phyloP scores from a whole-genome alignment of 2,329 filamentous ascomycete genomes.

The Gaeumannomyces sp. region DNA sequence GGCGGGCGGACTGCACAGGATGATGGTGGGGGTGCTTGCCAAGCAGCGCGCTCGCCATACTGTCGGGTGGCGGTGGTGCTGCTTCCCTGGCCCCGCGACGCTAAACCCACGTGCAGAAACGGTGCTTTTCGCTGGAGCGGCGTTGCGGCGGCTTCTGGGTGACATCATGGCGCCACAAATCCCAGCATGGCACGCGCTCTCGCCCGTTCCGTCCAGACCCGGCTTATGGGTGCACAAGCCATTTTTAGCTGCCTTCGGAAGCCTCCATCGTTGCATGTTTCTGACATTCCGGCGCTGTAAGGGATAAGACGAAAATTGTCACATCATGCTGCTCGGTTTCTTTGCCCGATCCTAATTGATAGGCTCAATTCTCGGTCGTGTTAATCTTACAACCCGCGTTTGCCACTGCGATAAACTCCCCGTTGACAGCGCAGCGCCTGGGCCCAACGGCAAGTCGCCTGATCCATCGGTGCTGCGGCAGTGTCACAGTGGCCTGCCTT shows the following conservation, averaged over 20 bases:
- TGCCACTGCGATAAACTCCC: background rate
- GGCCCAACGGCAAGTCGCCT: background rate
- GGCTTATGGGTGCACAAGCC: background rate
- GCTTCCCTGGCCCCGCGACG: too few species aligned
- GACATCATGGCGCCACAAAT: background rate
- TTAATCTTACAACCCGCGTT: background rate
- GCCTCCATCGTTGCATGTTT: too few species aligned
- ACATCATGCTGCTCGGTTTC: background rate
- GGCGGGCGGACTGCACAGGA: background rate
- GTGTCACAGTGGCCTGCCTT: background rate
- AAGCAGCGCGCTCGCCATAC: background rate
- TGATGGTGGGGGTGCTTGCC: background rate
- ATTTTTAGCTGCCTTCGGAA: background rate
- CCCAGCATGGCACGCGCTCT: background rate
- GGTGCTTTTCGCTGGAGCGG: background rate
- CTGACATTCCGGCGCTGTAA: background rate
- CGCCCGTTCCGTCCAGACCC: background rate
- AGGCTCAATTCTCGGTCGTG: background rate
- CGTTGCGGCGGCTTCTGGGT: background rate
- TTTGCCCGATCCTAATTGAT: background rate
- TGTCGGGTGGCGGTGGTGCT: too few species aligned
- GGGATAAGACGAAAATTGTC: background rate
- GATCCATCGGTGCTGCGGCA: background rate
- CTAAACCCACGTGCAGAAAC: too few species aligned
- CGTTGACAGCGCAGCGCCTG: background rate